These are phyloP conservation scores for Aegilops longissima DNA, from an alignment of 176 grass and related monocot species.

Conservation along the genomic window DNA sequence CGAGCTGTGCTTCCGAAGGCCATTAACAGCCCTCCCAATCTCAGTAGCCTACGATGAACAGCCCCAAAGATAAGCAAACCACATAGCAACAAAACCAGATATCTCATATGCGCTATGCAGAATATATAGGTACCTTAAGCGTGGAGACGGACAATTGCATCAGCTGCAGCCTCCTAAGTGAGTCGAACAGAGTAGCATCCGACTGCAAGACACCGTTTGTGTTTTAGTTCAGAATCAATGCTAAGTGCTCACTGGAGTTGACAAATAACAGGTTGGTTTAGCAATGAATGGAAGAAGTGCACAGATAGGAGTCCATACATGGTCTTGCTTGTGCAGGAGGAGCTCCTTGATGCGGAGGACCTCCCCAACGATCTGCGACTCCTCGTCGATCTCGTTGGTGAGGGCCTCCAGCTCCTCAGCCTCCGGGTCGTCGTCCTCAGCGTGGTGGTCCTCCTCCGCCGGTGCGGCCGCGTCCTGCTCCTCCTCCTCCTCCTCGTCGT, in stretches of 20 bases:
- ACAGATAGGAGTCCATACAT: slow-evolving; percentile 31
- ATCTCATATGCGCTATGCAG: not conserved
- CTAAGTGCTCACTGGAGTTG: not conserved
- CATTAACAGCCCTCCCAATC: slow-evolving; percentile 84
- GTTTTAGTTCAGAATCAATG: slow-evolving; percentile 23
- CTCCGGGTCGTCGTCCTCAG: slow-evolving; percentile 41
- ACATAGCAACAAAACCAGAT: slow-evolving; percentile 21
- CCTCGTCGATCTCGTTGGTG: slow-evolving; percentile 70
- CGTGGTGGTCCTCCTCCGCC: slow-evolving; percentile 29
- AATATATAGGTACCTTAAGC: slow-evolving; percentile 44
- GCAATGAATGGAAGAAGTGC: not conserved
- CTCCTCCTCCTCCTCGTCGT: slow-evolving; percentile 11
- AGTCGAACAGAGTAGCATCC: slow-evolving; percentile 68
- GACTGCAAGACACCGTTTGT: slow-evolving; percentile 46
- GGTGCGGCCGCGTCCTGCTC: not conserved
- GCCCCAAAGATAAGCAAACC: slow-evolving; percentile 1
- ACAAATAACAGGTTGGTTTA: not conserved
- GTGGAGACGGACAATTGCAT: slow-evolving; percentile 85
- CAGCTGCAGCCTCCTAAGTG: slow-evolving; percentile 81
- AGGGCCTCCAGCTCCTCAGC: slow-evolving; percentile 53
- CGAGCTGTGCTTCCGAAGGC: slow-evolving; percentile 68
- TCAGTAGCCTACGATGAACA: slow-evolving; percentile 65
- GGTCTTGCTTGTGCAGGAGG: slow-evolving; percentile 44
- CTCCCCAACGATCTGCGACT: slow-evolving; percentile 58
- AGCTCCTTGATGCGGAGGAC: slow-evolving; percentile 81